A percentile compares a stretch with the other conserved stretches of the same genome.
phyloP scores from a whole-genome alignment of 2,329 filamentous ascomycete species.

The Trichothecium sympodiale region DNA sequence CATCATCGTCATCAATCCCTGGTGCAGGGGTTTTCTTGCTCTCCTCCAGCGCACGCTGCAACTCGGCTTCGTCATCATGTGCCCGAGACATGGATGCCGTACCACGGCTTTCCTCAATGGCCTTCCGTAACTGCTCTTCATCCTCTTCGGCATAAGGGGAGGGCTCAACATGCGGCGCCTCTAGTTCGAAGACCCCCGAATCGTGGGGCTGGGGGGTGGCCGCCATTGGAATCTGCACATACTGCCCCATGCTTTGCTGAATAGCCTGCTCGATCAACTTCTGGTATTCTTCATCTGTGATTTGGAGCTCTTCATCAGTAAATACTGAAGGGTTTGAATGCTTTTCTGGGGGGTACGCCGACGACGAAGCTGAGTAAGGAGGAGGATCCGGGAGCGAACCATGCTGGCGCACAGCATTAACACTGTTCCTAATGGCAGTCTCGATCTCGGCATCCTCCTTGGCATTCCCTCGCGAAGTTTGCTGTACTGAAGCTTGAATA shows the following conservation, averaged over 20 bases:
- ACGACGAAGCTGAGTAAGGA: neutral
- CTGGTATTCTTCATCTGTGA: conserved; percentile 49
- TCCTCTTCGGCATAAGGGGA: neutral
- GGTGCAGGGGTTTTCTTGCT: conserved; percentile 19
- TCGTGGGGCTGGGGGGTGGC: conserved; percentile 9
- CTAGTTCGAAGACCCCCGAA: conserved; percentile 3
- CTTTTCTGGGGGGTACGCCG: conserved; percentile 12
- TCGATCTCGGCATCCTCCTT: conserved; percentile 64
- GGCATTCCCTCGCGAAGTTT: conserved; percentile 58
- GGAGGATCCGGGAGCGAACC: conserved; percentile 15
- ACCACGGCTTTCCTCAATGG: conserved; percentile 19
- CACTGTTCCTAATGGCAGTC: conserved; percentile 60
- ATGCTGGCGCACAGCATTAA: conserved; percentile 39
- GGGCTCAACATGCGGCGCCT: neutral
- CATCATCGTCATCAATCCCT: conserved; percentile 26
- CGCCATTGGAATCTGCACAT: conserved; percentile 4
- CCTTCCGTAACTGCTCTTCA: conserved; percentile 27
- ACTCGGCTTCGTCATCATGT: conserved; percentile 22
- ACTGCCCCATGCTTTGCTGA: conserved; percentile 31
- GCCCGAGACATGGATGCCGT: neutral
- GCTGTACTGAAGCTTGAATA: conserved; percentile 56
- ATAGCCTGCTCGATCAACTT: conserved; percentile 44
- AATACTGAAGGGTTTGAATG: conserved; percentile 17
- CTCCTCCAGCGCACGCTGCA: conserved; percentile 28
- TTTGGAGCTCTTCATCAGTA: conserved; percentile 28